Evolutionary conservation across 257 asterid species (phyloP).

Genomic region (Capsicum rhomboideum): DNA sequence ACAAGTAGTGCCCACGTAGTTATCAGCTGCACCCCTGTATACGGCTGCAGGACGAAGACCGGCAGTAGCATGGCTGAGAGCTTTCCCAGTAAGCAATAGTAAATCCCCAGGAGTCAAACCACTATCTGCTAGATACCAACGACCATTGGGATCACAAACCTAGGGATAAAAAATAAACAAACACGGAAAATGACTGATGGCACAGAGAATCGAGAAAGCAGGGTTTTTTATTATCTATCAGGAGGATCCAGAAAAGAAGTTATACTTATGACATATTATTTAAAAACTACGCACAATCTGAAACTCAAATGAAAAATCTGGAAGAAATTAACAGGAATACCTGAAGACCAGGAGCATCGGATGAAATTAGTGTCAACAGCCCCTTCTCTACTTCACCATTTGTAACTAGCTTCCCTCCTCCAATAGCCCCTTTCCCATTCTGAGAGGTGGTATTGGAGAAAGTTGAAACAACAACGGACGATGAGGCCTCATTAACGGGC

Average conservation of each 20-base stretch:
- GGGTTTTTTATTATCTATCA: too few species aligned
- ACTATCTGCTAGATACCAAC: conserved; percentile 92
- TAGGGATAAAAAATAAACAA: conserved; percentile 21
- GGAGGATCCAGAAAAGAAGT: too few species aligned
- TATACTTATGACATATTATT: background rate
- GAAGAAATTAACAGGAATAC: conserved; percentile 20
- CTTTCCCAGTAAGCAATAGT: conserved; percentile 83
- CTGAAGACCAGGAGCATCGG: conserved; percentile 89
- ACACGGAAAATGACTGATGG: conserved; percentile 11
- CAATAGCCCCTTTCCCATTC: conserved; percentile 46
- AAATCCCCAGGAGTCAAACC: conserved; percentile 76
- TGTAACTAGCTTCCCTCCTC: conserved; percentile 48
- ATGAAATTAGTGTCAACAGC: conserved; percentile 65
- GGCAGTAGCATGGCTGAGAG: conserved; percentile 91
- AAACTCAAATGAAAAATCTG: background rate
- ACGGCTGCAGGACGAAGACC: conserved; percentile 83
- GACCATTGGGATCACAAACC: conserved; percentile 95
- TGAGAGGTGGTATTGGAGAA: conserved; percentile 43
- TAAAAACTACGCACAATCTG: background rate
- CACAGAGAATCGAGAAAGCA: background rate
- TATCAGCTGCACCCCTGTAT: conserved; percentile 48
- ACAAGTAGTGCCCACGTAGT: conserved; percentile 26
- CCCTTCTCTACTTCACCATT: conserved; percentile 82
- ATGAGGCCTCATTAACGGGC: conserved; percentile 78
- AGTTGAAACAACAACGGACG: conserved; percentile 73